Evolutionary conservation across 768 basidiomycete species (phyloP), one percentile per base, ranked within the genome.

Genomic region (Chalciporus piperatus): DNA sequence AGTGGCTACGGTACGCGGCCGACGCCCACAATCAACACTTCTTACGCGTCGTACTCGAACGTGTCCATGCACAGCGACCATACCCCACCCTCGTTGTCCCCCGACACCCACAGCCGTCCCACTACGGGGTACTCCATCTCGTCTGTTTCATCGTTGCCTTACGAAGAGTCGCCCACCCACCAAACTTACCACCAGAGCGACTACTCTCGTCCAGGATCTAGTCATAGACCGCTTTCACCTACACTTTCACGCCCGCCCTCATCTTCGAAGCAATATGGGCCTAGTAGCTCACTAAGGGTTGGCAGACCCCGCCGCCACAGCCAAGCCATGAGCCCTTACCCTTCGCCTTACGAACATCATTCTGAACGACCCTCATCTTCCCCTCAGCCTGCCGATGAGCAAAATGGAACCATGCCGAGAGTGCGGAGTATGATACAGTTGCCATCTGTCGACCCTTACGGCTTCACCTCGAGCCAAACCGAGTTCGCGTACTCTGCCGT

Each of bases 241-340:
- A 80, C 85, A 19, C 79, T 83, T 14, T 73, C 81, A 23, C 84
- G 89, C 3, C 87, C 88, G 1, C 78, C 77, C 1, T 87, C 86
- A 1, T 85, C 86, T 41, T 84, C 85, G 48, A 74, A 74, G 59
- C 79, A 79, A 27, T 79, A 75, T 58, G 72, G 71, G 37, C 67
- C 75, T 3, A 74, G 70, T 6, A 74, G 71, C 20, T 81, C 85
- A 14, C 69, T 89, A 47, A 84, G 85, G 66, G 79, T 92, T 32
- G 81, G 88, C 23, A 79, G 90, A 27, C 78, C 79, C 41, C 79
- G 90, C 40, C 80, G 90, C 51, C 90, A 92, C 68, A 89, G 86
- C 65, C 90, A 92, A 67, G 90, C 89, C 1, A 84, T 92, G 77
- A 87, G 84, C 60, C 90, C 90, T 12, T 92, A 92, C 69, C 90